Base-by-base conservation (phyloP, 306 rosid genomes). In the Castanea crenata region DNA sequence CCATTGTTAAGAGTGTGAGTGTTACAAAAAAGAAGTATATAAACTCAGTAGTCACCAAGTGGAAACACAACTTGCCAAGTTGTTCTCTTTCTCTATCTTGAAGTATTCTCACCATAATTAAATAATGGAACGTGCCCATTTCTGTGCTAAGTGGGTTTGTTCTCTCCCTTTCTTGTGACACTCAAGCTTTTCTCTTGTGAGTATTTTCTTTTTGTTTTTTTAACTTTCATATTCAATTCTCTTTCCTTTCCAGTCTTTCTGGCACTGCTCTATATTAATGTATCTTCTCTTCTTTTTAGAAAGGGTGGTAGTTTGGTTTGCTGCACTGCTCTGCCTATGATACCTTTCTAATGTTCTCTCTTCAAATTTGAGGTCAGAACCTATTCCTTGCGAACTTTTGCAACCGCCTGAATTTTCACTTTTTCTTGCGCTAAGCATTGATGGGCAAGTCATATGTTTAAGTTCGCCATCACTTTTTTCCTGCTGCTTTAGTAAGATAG, bases 31-130 rank as follows among this genome's bases (percentile, higher is more conserved):
- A n/a, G 54, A 49, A 49, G 54, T 19, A 25, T 7, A 44, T 46
- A 63, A 32, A 44, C 75, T 46, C 64, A 15, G 31, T 1, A 3
- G 5, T 20, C 69, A 27, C 41, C 57, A 16, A 29, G 79, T 59
- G 82, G 84, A 73, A 63, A 62, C 57, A 49, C 16, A 10, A 56
- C 70, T 52, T 19, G 55, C 34, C 78, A 65, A 71, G 81, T 77
- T 56, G 81, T 73, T 61, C 18, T 74, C 62, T 69, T 56, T 79
- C 81, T 46, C 69, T n/a, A 55, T 55, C 12, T 58, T 51, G 25
- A 78, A 76, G 52, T 69, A 80, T 68, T 74, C 76, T 12, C 54
- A 49, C 52, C 61, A 23, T 25, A n/a, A 76, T 52, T 69, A 51
- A 51, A 32, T 72, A 76, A 67, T 78, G 71, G 15, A 75, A 75